These are phyloP conservation scores for Heliamphora exappendiculata DNA, from an alignment of 148 eudicot species.

Conservation along the genomic window DNA sequence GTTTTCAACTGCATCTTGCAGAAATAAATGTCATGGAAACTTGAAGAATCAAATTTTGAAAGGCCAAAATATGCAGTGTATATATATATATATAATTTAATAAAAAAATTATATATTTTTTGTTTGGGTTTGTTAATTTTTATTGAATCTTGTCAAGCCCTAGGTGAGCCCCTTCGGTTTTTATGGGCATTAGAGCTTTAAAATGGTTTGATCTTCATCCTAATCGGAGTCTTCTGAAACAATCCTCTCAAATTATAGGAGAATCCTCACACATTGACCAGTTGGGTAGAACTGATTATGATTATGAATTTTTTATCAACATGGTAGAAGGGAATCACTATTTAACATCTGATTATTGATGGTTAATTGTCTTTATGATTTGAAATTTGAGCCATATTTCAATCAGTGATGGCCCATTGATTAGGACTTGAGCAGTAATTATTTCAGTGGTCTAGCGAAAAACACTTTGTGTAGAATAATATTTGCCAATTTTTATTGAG, in stretches of 20 bases:
- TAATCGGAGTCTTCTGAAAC: constrained; percentile 6
- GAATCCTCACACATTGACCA: not conserved
- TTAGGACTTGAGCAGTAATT: constrained; percentile 17
- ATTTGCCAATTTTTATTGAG: no score
- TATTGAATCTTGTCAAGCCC: constrained; percentile 12
- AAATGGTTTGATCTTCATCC: constrained; percentile 1
- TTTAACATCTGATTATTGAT: not conserved
- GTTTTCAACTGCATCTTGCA: not conserved
- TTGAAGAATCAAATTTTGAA: not conserved
- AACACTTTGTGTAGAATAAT: no score
- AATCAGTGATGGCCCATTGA: constrained; percentile 5
- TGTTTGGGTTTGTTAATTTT: constrained; percentile 4
- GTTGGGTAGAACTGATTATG: not conserved
- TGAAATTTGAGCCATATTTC: not conserved
- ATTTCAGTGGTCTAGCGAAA: no score
- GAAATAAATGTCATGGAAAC: constrained; percentile 10
- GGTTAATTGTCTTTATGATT: not conserved
- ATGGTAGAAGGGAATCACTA: not conserved
- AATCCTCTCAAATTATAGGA: not conserved
- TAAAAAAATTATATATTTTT: no score
- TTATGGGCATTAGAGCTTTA: not conserved
- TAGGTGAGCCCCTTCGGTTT: not conserved
- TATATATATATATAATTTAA: no score
- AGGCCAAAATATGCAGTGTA: not conserved
- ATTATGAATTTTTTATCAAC: not conserved